Evolutionary conservation across 176 grass and related monocot species (phyloP).

Genomic region (Eleusine indica): DNA sequence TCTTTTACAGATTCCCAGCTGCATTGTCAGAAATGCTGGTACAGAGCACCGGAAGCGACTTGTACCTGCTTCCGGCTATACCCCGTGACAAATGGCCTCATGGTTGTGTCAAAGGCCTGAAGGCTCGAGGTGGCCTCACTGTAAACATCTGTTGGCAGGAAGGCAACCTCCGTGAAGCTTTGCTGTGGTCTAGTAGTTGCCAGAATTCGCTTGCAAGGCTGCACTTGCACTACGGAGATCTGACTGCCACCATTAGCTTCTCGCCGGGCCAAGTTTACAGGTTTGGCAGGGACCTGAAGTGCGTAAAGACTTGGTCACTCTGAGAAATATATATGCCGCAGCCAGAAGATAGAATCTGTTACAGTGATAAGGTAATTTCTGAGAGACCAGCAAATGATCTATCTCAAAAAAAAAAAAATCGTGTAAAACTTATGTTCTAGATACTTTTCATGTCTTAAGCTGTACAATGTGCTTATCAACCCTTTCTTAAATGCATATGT

Average conservation of each 20-base stretch:
- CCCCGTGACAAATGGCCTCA: slow-evolving; percentile 72
- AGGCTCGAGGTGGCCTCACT: slow-evolving; percentile 64
- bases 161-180: slow-evolving; percentile 78
- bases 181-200: slow-evolving; percentile 57
- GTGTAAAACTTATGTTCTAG: not conserved
- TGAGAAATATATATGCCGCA: slow-evolving; percentile 22
- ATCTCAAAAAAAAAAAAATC: not conserved
- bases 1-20: slow-evolving; percentile 71
- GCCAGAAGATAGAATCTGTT: not conserved
- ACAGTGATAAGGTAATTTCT: not conserved
- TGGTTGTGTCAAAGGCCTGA: slow-evolving; percentile 81
- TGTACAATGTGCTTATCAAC: not conserved
- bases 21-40: slow-evolving; percentile 86
- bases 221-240: slow-evolving; percentile 60
- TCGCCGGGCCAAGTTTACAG: slow-evolving; percentile 54
- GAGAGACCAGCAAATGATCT: not conserved
- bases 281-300: slow-evolving; percentile 62
- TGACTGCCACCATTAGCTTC: slow-evolving; percentile 24
- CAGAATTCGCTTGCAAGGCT: slow-evolving; percentile 51
- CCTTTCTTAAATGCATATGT: not conserved
- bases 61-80: slow-evolving; percentile 79
- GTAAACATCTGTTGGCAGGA: slow-evolving; percentile 84
- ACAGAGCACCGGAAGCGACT: slow-evolving; percentile 67
- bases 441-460: not conserved
- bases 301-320: slow-evolving; percentile 53